Evolutionary conservation across 192 early-diverging fungal genomes (phyloP).

Genomic region (Paraglomus brasilianum): DNA sequence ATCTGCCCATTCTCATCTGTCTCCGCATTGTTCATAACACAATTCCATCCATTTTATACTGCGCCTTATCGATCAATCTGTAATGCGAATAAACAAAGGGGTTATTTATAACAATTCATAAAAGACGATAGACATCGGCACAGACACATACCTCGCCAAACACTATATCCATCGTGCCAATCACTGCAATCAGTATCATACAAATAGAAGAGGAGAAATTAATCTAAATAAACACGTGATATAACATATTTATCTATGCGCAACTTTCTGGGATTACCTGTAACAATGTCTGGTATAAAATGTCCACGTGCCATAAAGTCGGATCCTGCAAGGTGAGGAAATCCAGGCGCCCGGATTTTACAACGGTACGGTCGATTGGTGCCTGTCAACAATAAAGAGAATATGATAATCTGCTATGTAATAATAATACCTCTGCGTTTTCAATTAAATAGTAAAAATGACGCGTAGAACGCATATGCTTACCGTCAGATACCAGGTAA

Average conservation of each 20-base stretch:
- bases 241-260: no score
- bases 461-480: neutral
- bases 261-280: slow-evolving; percentile 35
- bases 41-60: no score
- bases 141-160: slow-evolving; percentile 83
- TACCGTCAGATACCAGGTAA: slow-evolving; percentile 23
- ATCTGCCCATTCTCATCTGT: no score
- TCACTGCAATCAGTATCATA: slow-evolving; percentile 50
- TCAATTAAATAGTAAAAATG: neutral
- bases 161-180: slow-evolving; percentile 99
- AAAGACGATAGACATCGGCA: no score
- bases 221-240: no score
- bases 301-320: slow-evolving; percentile 91
- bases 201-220: neutral
- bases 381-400: slow-evolving; percentile 92
- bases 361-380: slow-evolving; percentile 95
- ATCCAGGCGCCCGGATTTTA: slow-evolving; percentile 96
- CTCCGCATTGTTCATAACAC: no score
- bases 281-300: slow-evolving; percentile 92
- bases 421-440: neutral
- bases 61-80: no score
- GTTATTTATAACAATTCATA: no score
- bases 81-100: no score
- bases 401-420: no score
- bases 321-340: slow-evolving; percentile 86